Base-by-base conservation (phyloP, 805 yeast species). In the Kodamaea kaohsiungensis region DNA sequence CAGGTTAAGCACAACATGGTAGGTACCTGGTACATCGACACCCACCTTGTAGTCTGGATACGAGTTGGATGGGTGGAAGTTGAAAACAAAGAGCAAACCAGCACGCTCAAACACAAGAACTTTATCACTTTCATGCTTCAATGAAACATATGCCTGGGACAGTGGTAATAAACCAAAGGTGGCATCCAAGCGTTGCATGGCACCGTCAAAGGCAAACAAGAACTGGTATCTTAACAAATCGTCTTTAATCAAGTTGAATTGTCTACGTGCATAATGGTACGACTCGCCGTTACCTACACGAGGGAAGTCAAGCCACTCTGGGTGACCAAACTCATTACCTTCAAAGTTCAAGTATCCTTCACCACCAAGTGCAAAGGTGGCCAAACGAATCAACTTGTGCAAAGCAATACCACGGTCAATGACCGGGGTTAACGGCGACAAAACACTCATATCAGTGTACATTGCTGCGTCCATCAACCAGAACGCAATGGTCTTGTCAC, bases 381-480 rank as follows among this genome's bases (percentile, higher is more conserved):
- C 63, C 53, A 95, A 77, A 59, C 99, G 81, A 57, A 93, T 95
- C 84, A 95, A 71, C 69, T 93, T 93, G 73, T 93, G 99, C 58
- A 93, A 77, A 16, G 97, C 85, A 43, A 95, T 72, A 37, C 99
- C 99, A 59, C 99, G 83, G 64, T 91, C 96, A 59, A 93, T 79
- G 10, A 87, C 81, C 2, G 89, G 88, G 1, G 96, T 88, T 50
- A 87, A 75, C 52, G 86, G 89, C 1, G 90, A 75, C 46, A 92
- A 65, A 1, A 78, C 78, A 13, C 96, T 87, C 99, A 93, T 93
- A 72, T 91, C 86, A 37, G 98, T 93, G 71, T 93, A 93, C 98
- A 93, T 92, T 61, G 92, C 96, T 58, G 93, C 91, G 73, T 93
- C 99, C 98, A 93, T 93, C 54, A 93, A 79, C 99, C 99, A 95